Evolutionary conservation across 495 filamentous ascomycete genomes (phyloP).

Genomic region (Penicillium pancosmium): DNA sequence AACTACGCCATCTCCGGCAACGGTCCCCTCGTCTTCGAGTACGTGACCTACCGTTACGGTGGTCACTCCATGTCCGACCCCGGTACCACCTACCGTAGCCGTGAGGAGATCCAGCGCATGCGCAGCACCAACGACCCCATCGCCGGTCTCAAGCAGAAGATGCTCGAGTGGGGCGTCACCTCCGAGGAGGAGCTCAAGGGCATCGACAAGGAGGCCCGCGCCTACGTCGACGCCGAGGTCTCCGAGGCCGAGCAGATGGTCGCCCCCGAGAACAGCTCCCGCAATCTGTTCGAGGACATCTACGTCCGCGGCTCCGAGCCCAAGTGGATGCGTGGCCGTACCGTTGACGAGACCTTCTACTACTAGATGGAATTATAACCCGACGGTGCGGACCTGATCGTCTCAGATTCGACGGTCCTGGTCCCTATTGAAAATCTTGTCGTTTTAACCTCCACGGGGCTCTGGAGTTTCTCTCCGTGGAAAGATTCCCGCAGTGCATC

Average conservation of each 20-base stretch:
- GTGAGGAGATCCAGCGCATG: conserved; percentile 99
- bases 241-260: conserved; percentile 85
- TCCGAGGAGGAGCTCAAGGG: conserved; percentile 95
- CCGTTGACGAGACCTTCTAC: conserved; percentile 92
- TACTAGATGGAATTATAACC: conserved; percentile 50
- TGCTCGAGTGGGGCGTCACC: conserved; percentile 91
- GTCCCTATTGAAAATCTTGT: conserved; percentile 4
- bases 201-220: conserved; percentile 89
- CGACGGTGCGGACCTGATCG: conserved; percentile 10
- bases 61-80: conserved; percentile 99
- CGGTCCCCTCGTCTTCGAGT: conserved; percentile 94
- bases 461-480: conserved; percentile 4
- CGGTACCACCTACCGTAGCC: conserved; percentile 97
- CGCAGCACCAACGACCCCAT: conserved; percentile 97
- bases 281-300: conserved; percentile 94
- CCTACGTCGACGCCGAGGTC: conserved; percentile 85
- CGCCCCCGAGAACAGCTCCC: conserved; percentile 69
- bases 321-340: conserved; percentile 84
- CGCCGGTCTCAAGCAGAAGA: conserved; percentile 95
- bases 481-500: conserved; percentile 15
- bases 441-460: conserved; percentile 10
- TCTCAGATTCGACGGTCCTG: neutral
- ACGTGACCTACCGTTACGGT: conserved; percentile 98
- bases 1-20: conserved; percentile 78
- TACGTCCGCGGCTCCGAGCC: conserved; percentile 93